phyloP scores from a whole-genome alignment of 352 stramenopile species.

The Globisporangium recalcitrans region DNA sequence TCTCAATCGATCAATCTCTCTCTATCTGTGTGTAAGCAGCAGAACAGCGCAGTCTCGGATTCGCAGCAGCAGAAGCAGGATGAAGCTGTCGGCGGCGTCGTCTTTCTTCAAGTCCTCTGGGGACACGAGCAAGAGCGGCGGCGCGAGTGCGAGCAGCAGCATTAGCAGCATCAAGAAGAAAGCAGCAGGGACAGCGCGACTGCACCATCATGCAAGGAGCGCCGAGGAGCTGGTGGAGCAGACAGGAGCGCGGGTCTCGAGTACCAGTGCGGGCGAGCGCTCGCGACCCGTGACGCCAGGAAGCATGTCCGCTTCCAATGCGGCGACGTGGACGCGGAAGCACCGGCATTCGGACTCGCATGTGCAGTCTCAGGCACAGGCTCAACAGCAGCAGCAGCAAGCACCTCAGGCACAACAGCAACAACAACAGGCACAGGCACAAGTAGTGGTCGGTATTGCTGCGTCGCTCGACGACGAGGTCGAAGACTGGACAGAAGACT shows the following conservation, averaged over 20 bases:
- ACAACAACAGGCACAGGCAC: constrained; percentile 24
- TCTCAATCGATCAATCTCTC: neutral
- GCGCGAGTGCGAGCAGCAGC: neutral
- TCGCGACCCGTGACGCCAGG: constrained; percentile 2
- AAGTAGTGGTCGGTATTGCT: constrained; percentile 70
- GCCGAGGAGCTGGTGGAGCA: constrained; percentile 7
- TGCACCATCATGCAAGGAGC: neutral
- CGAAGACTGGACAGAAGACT: constrained; percentile 76
- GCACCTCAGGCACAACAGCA: neutral
- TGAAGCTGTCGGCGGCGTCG: constrained; percentile 3
- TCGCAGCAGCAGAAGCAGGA: constrained; percentile 2
- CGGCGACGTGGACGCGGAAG: constrained; percentile 8
- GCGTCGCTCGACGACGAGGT: constrained; percentile 61
- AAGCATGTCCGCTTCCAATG: neutral
- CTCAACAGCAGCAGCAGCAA: neutral
- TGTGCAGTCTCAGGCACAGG: constrained; percentile 19
- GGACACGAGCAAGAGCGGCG: neutral
- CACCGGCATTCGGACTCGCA: constrained; percentile 17
- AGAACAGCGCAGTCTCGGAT: neutral
- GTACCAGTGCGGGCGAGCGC: constrained; percentile 6
- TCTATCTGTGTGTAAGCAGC: neutral
- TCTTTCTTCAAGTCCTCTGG: constrained; percentile 6
- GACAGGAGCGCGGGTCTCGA: constrained; percentile 6
- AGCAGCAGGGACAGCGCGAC: neutral
- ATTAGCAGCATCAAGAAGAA: constrained; percentile 4